A percentile compares a stretch with the other conserved stretches of the same genome.
These are phyloP conservation scores for Paramecium octaurelia DNA, from an alignment of 73 alveolate species.

Conservation along the genomic window DNA sequence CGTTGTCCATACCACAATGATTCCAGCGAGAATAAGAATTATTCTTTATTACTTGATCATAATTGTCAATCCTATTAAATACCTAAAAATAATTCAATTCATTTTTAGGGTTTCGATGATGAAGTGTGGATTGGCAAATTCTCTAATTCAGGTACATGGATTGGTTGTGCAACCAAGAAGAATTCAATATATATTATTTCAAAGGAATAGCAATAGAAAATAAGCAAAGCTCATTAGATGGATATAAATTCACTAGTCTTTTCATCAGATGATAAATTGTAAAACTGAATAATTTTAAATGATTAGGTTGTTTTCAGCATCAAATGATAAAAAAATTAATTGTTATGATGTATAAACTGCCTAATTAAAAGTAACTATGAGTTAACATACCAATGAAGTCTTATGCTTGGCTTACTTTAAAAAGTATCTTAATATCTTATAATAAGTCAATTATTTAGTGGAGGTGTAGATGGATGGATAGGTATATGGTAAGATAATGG, in stretches of 20 bases:
- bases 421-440: background rate
- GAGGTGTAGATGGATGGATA: conserved; percentile 28
- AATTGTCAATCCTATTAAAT: background rate
- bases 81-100: background rate
- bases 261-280: conserved; percentile 5
- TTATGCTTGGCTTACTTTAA: background rate
- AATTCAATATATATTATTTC: background rate
- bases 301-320: conserved; percentile 16
- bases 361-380: background rate
- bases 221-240: background rate
- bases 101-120: background rate
- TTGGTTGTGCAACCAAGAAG: conserved; percentile 34
- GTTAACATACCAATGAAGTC: background rate
- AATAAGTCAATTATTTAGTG: background rate
- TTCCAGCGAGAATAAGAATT: background rate
- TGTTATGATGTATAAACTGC: background rate
- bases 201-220: background rate
- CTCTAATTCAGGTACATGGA: background rate
- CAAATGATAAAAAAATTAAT: conserved; percentile 25
- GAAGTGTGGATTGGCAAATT: conserved; percentile 35
- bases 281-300: background rate
- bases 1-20: conserved; percentile 12
- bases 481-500: background rate
- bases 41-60: background rate
- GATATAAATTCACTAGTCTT: background rate